Evolutionary conservation across 2,329 filamentous ascomycete genomes (phyloP), one percentile per base, ranked within the genome.

Genomic region (Neonectria faginata): DNA sequence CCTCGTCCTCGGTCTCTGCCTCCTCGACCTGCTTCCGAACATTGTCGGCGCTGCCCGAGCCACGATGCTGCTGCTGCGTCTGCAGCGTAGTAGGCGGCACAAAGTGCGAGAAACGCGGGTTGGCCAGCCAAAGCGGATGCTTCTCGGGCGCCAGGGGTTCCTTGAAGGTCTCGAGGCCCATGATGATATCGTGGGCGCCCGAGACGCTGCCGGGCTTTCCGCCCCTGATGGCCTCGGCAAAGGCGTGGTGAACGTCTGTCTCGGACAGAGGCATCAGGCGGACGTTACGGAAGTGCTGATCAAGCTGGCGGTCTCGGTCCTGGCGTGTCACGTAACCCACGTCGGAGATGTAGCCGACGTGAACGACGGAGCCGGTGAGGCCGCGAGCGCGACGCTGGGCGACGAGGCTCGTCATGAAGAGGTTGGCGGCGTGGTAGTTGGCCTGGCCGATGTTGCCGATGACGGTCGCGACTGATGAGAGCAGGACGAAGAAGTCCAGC

Each of bases 391-490:
- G 66, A 6, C 84, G 73, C 8, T 80, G 72, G 0, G 66, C 53
- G 0, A 75, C 78, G 0, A 86, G 69, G 1, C 67, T 68, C 5
- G 70, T 67, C 76, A 85, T 80, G 70, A 78, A 85, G 8, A 68
- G 63, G 62, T 84, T 83, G 0, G 79, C 82, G 0, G 81, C 80
- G 2, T 75, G 69, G 65, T 86, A 86, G 67, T 81, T 83, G 6
- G 77, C 67, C 68, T 86, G 83, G 1, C 70, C 73, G 14, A 59
- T 54, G 57, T 75, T 76, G 1, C 76, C 77, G 7, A 72, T 65
- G 3, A 78, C 66, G 7, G 62, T 64, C 2, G 69, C 66, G 2
- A 73, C 45, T 0, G 79, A 80, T 0, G 75, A 78, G 31, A 80
- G 70, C 44, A 77, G 51, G 29, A 80, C 67, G 64, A 79, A 80